Evolutionary conservation across 1,284 basidiomycete species (phyloP), one percentile per base, ranked within the genome.

Genomic region (Trichosporon ovoides): DNA sequence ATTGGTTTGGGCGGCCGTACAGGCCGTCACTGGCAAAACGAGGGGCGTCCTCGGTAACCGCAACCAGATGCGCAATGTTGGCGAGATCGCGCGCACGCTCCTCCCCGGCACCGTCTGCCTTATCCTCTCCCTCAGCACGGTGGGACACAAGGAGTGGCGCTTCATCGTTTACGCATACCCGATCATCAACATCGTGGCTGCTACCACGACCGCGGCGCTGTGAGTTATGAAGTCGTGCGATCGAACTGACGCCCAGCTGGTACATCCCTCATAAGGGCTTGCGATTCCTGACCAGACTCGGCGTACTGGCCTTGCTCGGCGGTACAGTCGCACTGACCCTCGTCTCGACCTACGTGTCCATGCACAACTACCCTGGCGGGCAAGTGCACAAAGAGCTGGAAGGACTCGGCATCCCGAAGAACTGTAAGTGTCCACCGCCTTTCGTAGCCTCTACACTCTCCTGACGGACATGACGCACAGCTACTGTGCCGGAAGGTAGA

Each of bases 141-240:
- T 98, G 0, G 87, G 84, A 0, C 57, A 33, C 63, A 77, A 83
- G 71, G 96, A 98, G 77, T 98, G 95, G 94, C 83, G 95, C 4
- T 98, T 98, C 75, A 81, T 97, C 60, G 82, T 93, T 6, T 98
- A 98, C 70, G 82, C 85, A 12, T 82, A 97, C 0, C 93, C 95
- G 0, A 70, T 85, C 0, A 80, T 91, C 73, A 97, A 97, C 67
- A 77, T 92, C 4, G 82, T 87, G 1, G 89, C 88, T 0, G 87
- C 91, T 0, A 74, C 85, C 16, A 86, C 84, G n/a, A 66, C 67
- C 38, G 59, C 64, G 3, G 55, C 60, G 1, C 54, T 69, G 58
- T 61, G 37, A 33, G 65, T 62, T 12, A 19, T 6, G 14, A 12
- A 38, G 11, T 22, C 18, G n/a, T n/a, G n/a, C n/a, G n/a, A n/a